Evolutionary conservation across 2,329 filamentous ascomycete species (phyloP), one percentile per base, ranked within the genome.

Genomic region (Fusarium vanettenii): DNA sequence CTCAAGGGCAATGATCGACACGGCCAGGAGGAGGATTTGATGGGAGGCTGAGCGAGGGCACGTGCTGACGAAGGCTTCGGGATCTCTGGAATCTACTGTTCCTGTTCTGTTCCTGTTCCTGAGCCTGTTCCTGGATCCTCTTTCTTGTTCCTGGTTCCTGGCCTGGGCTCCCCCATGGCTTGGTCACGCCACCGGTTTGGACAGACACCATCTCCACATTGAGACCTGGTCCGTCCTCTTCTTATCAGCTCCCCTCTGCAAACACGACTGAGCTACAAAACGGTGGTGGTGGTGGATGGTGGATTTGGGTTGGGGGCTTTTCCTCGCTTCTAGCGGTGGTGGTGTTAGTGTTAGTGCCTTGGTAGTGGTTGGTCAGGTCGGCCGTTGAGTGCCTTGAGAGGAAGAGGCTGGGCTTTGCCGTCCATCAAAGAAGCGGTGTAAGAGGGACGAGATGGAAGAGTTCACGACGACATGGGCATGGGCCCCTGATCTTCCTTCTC

Each of bases 61-160:
- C 45, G 45, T 50, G 45, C 45, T 50, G 45, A 50, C 60, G 31
- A 33, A 37, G 33, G 43, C 43, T 39, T 31, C 33, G 55, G 55
- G 25, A 59, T 35, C 62, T 50, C 41, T 37, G 45, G 56, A 73
- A 61, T 60, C 33, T 63, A 22, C 39, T 43, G 39, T 63, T 66
- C 55, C 55, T 29, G 33, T 67, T 31, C 56, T 50, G 45, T 63
- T 69, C 48, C 50, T 29, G 29, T 66, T 66, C 60, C 31, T 63
- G 48, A 69, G 59, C 48, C 61, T 70, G 69, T 70, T 64, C 55
- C 63, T 61, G 66, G 18, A 45, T 41, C 50, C 29, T 29, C 27
- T 65, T 66, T 31, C 66, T 73, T 64, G 73, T 77, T 76, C 75
- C 76, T 76, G 73, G 66, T 74, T 69, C 74, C 72, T 77, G 62